Evolutionary conservation across 768 basidiomycete genomes (phyloP).

Genomic region (Terana coerulea): DNA sequence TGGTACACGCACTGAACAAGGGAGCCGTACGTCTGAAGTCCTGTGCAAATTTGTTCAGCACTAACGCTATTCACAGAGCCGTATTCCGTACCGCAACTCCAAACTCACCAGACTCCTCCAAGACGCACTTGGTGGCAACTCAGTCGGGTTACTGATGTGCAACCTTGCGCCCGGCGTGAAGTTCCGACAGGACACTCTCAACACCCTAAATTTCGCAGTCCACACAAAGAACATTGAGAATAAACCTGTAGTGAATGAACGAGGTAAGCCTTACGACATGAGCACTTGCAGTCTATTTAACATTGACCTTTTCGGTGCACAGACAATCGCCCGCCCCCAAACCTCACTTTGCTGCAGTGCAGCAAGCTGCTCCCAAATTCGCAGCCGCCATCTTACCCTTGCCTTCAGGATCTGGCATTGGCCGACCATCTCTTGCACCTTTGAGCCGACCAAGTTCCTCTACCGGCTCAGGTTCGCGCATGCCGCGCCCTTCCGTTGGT

Average conservation of each 20-base stretch:
- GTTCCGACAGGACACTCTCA: constrained; percentile 83
- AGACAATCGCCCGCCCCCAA: constrained; percentile 63
- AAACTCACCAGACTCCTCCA: constrained; percentile 87
- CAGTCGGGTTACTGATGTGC: constrained; percentile 78
- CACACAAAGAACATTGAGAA: constrained; percentile 87
- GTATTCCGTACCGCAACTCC: constrained; percentile 87
- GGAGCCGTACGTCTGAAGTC: constrained; percentile 46
- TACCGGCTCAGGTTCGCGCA: constrained; percentile 14
- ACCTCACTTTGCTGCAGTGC: constrained; percentile 62
- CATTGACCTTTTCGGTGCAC: not conserved
- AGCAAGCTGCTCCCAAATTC: constrained; percentile 41
- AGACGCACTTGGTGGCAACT: constrained; percentile 83
- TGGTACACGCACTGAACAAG: constrained; percentile 79
- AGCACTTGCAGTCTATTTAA: not conserved
- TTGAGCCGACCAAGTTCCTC: constrained; percentile 6
- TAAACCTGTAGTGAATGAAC: constrained; percentile 73
- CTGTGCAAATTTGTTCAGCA: not conserved
- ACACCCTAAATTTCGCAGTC: constrained; percentile 91
- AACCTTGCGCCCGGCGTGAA: constrained; percentile 81
- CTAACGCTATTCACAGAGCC: constrained; percentile 39
- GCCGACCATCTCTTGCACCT: not conserved
- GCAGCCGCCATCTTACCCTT: constrained; percentile 39
- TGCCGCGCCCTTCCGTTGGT: constrained; percentile 20
- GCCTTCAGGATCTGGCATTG: constrained; percentile 11
- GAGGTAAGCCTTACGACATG: constrained; percentile 42